These are phyloP conservation scores for Paxillus rubicundulus DNA, from an alignment of 768 basidiomycete species.

Conservation along the genomic window DNA sequence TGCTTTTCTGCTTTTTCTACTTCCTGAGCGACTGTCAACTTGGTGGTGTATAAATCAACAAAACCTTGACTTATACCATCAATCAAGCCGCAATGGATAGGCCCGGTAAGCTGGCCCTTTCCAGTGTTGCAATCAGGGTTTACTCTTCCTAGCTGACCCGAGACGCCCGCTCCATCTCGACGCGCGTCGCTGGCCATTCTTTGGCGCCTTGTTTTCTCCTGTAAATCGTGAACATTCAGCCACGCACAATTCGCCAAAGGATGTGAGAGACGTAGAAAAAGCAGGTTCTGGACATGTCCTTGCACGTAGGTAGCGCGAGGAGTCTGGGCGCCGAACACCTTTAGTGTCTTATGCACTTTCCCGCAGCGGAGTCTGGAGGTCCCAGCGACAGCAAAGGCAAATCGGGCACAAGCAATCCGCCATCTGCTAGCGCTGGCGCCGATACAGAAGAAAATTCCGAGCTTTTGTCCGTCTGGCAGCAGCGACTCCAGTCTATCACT, in stretches of 20 bases:
- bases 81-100: neutral
- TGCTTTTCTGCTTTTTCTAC: neutral
- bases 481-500: slow-evolving; percentile 28
- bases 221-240: neutral
- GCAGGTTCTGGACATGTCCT: slow-evolving; percentile 4
- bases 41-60: neutral
- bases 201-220: slow-evolving; percentile 2
- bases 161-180: neutral
- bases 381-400: slow-evolving; percentile 5
- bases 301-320: slow-evolving; percentile 15
- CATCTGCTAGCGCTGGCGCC: neutral
- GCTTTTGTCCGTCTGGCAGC: slow-evolving; percentile 23
- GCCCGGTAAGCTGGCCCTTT: slow-evolving; percentile 10
- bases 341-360: neutral
- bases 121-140: neutral
- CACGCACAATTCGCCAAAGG: slow-evolving; percentile 1
- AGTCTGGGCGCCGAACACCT: neutral
- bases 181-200: neutral
- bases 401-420: neutral
- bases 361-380: slow-evolving; percentile 5
- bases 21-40: neutral
- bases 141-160: neutral
- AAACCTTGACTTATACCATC: neutral
- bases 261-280: neutral
- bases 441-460: slow-evolving; percentile 13